Evolutionary conservation across 768 basidiomycete species (phyloP).

Genomic region (Naematelia encephala): DNA sequence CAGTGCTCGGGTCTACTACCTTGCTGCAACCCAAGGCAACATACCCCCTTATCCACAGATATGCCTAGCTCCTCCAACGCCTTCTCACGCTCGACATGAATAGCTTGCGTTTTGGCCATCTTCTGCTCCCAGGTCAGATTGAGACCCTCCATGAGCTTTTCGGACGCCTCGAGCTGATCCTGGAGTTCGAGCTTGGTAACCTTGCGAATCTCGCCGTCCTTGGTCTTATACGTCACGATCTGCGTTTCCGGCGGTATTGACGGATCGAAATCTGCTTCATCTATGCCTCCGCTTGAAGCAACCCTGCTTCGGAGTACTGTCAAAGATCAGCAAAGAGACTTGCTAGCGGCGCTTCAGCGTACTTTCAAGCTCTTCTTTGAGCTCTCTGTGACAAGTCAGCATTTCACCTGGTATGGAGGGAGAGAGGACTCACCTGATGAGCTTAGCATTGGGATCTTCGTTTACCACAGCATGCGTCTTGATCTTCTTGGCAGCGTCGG

Average conservation of each 20-base stretch:
- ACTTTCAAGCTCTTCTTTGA: conserved; percentile 92
- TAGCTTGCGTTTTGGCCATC: conserved; percentile 79
- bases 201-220: conserved; percentile 88
- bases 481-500: conserved; percentile 98
- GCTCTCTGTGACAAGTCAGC: conserved; percentile 56
- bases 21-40: conserved; percentile 6
- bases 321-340: background rate
- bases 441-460: conserved; percentile 98
- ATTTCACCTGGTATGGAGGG: too few species aligned
- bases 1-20: too few species aligned
- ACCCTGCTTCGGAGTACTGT: conserved; percentile 67
- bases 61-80: conserved; percentile 97
- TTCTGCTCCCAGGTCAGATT: conserved; percentile 93
- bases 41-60: conserved; percentile 79
- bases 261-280: conserved; percentile 77
- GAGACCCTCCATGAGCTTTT: conserved; percentile 88
- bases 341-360: conserved; percentile 1
- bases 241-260: conserved; percentile 88
- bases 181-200: conserved; percentile 96
- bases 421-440: conserved; percentile 62
- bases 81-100: conserved; percentile 95
- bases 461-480: conserved; percentile 99
- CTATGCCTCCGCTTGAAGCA: conserved; percentile 20
- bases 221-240: conserved; percentile 88
- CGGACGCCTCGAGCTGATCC: conserved; percentile 71